phyloP scores from a whole-genome alignment of 2,329 filamentous ascomycete species.

The Ophiognomonia clavigignenti-juglandacearum region DNA sequence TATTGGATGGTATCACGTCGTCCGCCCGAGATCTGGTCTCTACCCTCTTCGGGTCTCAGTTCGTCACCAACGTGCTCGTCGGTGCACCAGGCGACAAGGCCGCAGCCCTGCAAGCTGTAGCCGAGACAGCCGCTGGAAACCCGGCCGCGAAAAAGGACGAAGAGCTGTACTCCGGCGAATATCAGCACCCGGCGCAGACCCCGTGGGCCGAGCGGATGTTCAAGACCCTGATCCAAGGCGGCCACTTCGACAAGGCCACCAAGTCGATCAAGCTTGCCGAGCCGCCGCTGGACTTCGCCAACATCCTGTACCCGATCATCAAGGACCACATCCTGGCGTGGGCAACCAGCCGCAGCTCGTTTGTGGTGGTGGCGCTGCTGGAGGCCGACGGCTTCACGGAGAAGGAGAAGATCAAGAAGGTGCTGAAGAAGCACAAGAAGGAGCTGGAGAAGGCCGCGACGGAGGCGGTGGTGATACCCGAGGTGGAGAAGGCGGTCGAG shows the following conservation, averaged over 20 bases:
- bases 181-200: slow-evolving; percentile 55
- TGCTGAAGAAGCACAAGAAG: slow-evolving; percentile 69
- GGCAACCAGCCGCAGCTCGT: slow-evolving; percentile 82
- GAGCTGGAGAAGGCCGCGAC: slow-evolving; percentile 62
- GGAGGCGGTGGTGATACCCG: slow-evolving; percentile 42
- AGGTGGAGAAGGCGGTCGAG: slow-evolving; percentile 42
- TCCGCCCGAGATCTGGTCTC: slow-evolving; percentile 64
- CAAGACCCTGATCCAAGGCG: slow-evolving; percentile 85
- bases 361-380: slow-evolving; percentile 76
- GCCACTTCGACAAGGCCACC: slow-evolving; percentile 71
- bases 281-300: slow-evolving; percentile 74
- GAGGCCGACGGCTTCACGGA: slow-evolving; percentile 69
- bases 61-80: slow-evolving; percentile 78
- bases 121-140: slow-evolving; percentile 56
- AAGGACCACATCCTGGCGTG: slow-evolving; percentile 70
- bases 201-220: slow-evolving; percentile 74
- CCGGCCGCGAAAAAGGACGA: slow-evolving; percentile 38
- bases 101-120: slow-evolving; percentile 66
- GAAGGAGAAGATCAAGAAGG: slow-evolving; percentile 62
- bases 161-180: slow-evolving; percentile 30
- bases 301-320: slow-evolving; percentile 77
- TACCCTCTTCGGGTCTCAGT: slow-evolving; percentile 80
- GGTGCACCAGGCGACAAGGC: slow-evolving; percentile 70
- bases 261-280: slow-evolving; percentile 68
- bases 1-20: slow-evolving; percentile 69